A percentile compares a stretch with the other conserved stretches of the same genome.
These are phyloP conservation scores for Colletotrichum sp. DNA, from an alignment of 2,329 filamentous ascomycete genomes.

Conservation along the genomic window DNA sequence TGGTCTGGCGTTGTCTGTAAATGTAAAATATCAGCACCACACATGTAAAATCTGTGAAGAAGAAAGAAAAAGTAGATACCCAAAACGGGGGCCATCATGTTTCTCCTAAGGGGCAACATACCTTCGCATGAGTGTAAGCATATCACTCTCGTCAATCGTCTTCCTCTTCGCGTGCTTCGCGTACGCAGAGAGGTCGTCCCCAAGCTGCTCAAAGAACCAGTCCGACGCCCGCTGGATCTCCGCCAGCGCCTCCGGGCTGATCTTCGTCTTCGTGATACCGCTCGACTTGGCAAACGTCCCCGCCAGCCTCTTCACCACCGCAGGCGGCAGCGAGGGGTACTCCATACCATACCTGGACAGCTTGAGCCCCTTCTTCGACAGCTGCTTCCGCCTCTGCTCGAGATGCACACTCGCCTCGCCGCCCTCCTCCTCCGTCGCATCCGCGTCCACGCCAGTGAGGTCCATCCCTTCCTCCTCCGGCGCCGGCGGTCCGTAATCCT, in stretches of 20 bases:
- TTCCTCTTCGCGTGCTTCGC: constrained; percentile 83
- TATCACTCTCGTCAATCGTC: constrained; percentile 85
- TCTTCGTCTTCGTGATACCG: constrained; percentile 68
- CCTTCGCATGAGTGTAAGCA: constrained; percentile 84
- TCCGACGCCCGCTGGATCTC: constrained; percentile 83
- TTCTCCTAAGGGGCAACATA: constrained; percentile 46
- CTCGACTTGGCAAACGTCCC: constrained; percentile 73
- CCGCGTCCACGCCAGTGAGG: constrained; percentile 7
- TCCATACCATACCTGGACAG: constrained; percentile 76
- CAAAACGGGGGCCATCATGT: background rate
- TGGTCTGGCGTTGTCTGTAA: constrained; percentile 78
- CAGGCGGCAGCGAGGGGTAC: constrained; percentile 75
- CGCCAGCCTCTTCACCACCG: constrained; percentile 76
- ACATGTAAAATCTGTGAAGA: constrained; percentile 9
- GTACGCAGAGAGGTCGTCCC: constrained; percentile 80
- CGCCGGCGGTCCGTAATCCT: constrained; percentile 51
- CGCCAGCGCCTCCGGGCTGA: constrained; percentile 75
- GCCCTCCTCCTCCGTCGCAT: constrained; percentile 24
- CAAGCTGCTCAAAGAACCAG: constrained; percentile 90
- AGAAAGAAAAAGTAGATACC: constrained; percentile 13
- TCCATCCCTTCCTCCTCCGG: background rate
- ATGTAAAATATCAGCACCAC: constrained; percentile 26
- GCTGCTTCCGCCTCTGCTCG: constrained; percentile 30
- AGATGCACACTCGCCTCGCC: constrained; percentile 5
- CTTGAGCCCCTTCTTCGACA: constrained; percentile 53